These are phyloP conservation scores for Phlyctochytrium planicorne DNA, from an alignment of 192 early-diverging fungal genomes.

Conservation along the genomic window DNA sequence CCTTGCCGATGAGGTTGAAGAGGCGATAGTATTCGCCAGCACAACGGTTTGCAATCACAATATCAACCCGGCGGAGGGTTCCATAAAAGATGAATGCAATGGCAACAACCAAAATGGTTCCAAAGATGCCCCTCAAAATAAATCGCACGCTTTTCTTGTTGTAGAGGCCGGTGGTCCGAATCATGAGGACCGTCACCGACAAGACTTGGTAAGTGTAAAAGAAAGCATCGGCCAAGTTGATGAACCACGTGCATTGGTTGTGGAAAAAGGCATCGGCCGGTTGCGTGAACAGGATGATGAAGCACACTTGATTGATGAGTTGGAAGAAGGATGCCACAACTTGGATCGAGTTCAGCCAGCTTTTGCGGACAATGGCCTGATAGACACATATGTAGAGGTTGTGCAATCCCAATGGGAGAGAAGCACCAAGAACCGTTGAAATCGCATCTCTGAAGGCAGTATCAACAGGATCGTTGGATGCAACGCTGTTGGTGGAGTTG, in stretches of 20 bases:
- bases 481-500: no score
- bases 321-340: not conserved
- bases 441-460: no score
- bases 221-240: not conserved
- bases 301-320: not conserved
- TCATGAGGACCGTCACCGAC: not conserved
- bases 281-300: not conserved
- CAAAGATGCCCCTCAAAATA: not conserved
- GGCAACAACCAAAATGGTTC: not conserved
- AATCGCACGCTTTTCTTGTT: not conserved
- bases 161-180: not conserved
- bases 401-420: not conserved
- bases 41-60: not conserved
- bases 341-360: not conserved
- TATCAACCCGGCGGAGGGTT: not conserved
- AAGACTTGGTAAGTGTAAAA: not conserved
- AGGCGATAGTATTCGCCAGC: not conserved
- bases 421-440: not conserved
- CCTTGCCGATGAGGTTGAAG: not conserved
- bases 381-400: not conserved
- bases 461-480: no score
- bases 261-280: not conserved
- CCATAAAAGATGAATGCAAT: not conserved
- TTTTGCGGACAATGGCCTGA: not conserved
- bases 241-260: not conserved